A percentile compares a stretch with the other conserved stretches of the same genome.
Evolutionary conservation across 441 rosid species (phyloP).

Genomic region (Arabidopsis hybrid): DNA sequence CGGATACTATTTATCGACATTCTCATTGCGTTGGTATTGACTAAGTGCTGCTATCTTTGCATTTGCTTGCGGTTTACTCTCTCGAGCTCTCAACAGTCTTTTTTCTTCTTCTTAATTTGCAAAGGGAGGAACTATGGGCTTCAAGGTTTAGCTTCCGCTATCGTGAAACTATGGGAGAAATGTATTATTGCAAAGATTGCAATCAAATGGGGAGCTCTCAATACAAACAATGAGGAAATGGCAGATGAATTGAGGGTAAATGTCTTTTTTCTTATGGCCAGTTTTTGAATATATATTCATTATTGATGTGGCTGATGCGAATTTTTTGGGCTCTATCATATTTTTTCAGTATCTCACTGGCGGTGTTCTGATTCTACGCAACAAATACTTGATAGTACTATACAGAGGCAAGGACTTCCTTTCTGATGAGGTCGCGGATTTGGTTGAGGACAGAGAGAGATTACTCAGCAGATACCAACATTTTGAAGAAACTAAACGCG

Average conservation of each 20-base stretch:
- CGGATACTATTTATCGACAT: background rate
- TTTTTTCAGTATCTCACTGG: constrained; percentile 75
- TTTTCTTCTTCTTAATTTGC: constrained; percentile 38
- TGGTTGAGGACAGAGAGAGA: constrained; percentile 69
- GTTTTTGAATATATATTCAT: constrained; percentile 1
- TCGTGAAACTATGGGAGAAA: constrained; percentile 79
- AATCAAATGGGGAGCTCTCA: constrained; percentile 83
- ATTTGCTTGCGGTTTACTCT: constrained; percentile 20
- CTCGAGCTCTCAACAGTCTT: background rate
- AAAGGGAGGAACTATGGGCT: constrained; percentile 80
- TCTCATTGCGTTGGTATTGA: background rate
- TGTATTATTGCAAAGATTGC: constrained; percentile 80
- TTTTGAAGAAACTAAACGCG: constrained; percentile 70
- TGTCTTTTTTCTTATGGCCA: constrained; percentile 6
- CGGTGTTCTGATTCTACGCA: constrained; percentile 77
- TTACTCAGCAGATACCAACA: constrained; percentile 63
- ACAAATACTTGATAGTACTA: constrained; percentile 75
- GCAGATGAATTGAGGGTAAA: constrained; percentile 78
- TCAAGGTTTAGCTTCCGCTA: constrained; percentile 88
- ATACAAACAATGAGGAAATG: constrained; percentile 83
- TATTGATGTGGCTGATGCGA: constrained; percentile 11
- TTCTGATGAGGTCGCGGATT: constrained; percentile 57
- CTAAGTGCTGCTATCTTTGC: too few species aligned
- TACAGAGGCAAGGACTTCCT: constrained; percentile 91
- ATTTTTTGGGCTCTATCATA: constrained; percentile 10